These are phyloP conservation scores for Domatiomyces globalis DNA, from an alignment of 2,329 filamentous ascomycete genomes.

Conservation along the genomic window DNA sequence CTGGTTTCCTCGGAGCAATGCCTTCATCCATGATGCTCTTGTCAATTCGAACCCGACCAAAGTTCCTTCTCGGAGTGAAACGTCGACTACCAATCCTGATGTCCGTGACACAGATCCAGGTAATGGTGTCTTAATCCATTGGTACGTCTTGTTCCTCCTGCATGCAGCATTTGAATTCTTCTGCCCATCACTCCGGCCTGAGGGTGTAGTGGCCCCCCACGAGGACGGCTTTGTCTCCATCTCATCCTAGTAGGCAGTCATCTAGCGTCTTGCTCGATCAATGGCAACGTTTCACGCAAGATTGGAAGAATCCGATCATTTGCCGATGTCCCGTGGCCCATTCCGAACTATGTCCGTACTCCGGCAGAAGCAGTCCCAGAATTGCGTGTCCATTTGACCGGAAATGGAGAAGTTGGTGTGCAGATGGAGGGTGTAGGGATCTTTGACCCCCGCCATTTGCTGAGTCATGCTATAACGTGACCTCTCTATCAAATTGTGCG, in stretches of 20 bases:
- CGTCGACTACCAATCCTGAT: neutral
- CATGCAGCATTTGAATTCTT: neutral
- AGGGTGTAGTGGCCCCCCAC: neutral
- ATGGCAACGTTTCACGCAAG: neutral
- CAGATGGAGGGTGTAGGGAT: neutral
- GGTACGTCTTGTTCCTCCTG: conserved; percentile 37
- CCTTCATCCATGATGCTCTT: conserved; percentile 70
- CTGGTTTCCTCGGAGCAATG: conserved; percentile 62
- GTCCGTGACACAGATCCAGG: conserved; percentile 30
- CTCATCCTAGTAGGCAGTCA: too few species aligned
- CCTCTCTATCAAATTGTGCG: too few species aligned
- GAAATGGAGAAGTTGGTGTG: neutral
- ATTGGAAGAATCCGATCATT: neutral
- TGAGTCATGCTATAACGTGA: neutral
- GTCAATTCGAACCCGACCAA: conserved; percentile 20
- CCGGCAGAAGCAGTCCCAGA: too few species aligned
- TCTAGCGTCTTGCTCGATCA: neutral
- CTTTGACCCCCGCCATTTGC: neutral
- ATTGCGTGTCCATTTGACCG: too few species aligned
- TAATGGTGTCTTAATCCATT: conserved; percentile 52
- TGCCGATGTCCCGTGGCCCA: too few species aligned
- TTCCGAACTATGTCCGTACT: too few species aligned
- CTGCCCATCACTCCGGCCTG: neutral
- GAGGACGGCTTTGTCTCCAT: neutral
- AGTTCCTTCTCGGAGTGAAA: neutral